Conservation (phyloP, 2,329 filamentous ascomycete species). For the Hypoxylon sp. region DNA sequence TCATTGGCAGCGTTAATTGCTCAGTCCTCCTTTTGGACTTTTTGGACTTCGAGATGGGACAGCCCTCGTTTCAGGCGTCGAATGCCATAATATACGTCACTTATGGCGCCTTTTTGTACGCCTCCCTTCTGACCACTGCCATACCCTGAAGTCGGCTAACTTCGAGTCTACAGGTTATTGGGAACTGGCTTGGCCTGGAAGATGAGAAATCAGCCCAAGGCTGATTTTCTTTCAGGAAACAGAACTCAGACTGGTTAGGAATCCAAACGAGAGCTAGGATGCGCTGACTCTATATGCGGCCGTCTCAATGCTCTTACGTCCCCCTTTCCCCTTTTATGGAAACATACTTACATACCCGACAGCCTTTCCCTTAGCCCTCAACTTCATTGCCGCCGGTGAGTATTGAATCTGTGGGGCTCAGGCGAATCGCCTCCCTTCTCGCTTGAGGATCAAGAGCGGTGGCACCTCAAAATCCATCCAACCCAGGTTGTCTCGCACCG, state of each 20-base stretch:
- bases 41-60: slow-evolving; percentile 68
- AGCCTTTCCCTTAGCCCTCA: slow-evolving; percentile 85
- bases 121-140: not conserved
- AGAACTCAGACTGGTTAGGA: slow-evolving; percentile 85
- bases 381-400: slow-evolving; percentile 94
- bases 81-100: slow-evolving; percentile 87
- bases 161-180: slow-evolving; percentile 63
- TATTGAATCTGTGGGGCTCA: slow-evolving; percentile 59
- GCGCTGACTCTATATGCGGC: slow-evolving; percentile 11
- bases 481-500: slow-evolving; percentile 4
- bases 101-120: slow-evolving; percentile 82
- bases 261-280: slow-evolving; percentile 33
- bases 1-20: not conserved
- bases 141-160: not conserved
- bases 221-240: slow-evolving; percentile 80
- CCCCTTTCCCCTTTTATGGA: slow-evolving; percentile 2
- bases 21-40: not conserved
- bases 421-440: slow-evolving; percentile 46
- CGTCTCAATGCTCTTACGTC: slow-evolving; percentile 33
- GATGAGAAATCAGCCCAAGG: slow-evolving; percentile 73
- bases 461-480: slow-evolving; percentile 58
- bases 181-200: slow-evolving; percentile 71
- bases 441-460: slow-evolving; percentile 70
- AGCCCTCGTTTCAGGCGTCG: slow-evolving; percentile 80
- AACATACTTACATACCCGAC: slow-evolving; percentile 51